These are phyloP conservation scores for Mortierella alpina DNA, from an alignment of 192 early-diverging fungal genomes.

Conservation along the genomic window DNA sequence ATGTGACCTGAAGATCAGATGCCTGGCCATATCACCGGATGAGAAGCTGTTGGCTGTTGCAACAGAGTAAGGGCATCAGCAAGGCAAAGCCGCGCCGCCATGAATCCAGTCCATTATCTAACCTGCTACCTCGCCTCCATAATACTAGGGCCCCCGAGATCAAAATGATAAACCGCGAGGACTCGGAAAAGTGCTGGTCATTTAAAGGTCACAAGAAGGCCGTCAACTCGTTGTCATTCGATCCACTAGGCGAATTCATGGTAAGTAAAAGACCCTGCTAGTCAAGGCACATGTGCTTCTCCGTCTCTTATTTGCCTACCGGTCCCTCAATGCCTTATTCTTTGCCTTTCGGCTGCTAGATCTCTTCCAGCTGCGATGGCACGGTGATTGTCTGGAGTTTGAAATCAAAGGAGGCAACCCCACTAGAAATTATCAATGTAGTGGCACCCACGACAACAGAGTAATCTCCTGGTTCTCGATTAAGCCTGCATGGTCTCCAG, in stretches of 20 bases:
- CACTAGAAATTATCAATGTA: conserved; percentile 27
- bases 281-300: background rate
- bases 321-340: background rate
- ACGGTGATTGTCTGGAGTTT: conserved; percentile 37
- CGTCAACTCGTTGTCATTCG: conserved; percentile 33
- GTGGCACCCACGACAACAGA: conserved; percentile 13
- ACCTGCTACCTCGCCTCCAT: background rate
- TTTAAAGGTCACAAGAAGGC: conserved; percentile 50
- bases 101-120: background rate
- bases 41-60: conserved; percentile 27
- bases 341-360: background rate
- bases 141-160: conserved; percentile 5
- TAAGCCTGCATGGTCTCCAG: background rate
- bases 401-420: conserved; percentile 19
- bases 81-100: background rate
- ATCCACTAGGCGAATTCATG: conserved; percentile 40
- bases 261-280: background rate
- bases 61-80: conserved; percentile 29
- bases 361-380: conserved; percentile 50
- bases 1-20: conserved; percentile 25
- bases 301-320: background rate
- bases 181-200: conserved; percentile 29
- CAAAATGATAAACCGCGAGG: conserved; percentile 45
- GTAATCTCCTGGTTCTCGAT: background rate
- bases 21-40: conserved; percentile 25